Percentiles rank a stretch among this genome's conserved stretches.
phyloP scores from a whole-genome alignment of 2,329 filamentous ascomycete genomes.

The Neurospora sp. region DNA sequence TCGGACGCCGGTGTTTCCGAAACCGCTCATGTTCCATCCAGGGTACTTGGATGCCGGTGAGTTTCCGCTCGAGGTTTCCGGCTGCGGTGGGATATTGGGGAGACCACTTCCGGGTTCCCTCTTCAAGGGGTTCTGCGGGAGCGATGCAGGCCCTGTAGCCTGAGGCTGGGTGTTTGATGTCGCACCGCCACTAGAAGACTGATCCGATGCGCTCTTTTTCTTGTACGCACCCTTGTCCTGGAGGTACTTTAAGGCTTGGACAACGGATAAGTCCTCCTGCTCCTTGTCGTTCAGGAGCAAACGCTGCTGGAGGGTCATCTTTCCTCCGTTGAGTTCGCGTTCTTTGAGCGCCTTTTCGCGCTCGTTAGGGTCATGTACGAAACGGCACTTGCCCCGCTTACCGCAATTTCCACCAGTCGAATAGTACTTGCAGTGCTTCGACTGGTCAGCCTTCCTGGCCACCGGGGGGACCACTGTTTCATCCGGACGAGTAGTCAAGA shows the following conservation, averaged over 20 bases:
- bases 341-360: constrained; percentile 54
- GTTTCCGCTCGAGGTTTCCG: constrained; percentile 15
- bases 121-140: constrained; percentile 16
- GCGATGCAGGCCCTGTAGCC: constrained; percentile 7
- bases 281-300: constrained; percentile 58
- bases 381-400: constrained; percentile 67
- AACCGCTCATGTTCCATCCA: constrained; percentile 30
- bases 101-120: constrained; percentile 18
- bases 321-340: constrained; percentile 53
- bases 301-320: constrained; percentile 56
- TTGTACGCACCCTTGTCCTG: constrained; percentile 47
- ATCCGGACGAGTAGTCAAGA: constrained; percentile 39
- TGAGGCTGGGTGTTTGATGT: constrained; percentile 17
- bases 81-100: constrained; percentile 25
- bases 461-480: constrained; percentile 30
- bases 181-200: constrained; percentile 5
- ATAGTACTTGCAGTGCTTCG: constrained; percentile 61
- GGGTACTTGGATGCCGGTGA: constrained; percentile 23
- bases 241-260: constrained; percentile 56
- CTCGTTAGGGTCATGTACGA: constrained; percentile 55
- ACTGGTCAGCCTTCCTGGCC: constrained; percentile 48
- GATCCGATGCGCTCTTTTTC: constrained; percentile 10
- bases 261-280: constrained; percentile 55
- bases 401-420: constrained; percentile 59
- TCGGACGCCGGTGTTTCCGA: constrained; percentile 30